phyloP scores from a whole-genome alignment of 805 yeast genomes.

The Isabelozyma heimii region DNA sequence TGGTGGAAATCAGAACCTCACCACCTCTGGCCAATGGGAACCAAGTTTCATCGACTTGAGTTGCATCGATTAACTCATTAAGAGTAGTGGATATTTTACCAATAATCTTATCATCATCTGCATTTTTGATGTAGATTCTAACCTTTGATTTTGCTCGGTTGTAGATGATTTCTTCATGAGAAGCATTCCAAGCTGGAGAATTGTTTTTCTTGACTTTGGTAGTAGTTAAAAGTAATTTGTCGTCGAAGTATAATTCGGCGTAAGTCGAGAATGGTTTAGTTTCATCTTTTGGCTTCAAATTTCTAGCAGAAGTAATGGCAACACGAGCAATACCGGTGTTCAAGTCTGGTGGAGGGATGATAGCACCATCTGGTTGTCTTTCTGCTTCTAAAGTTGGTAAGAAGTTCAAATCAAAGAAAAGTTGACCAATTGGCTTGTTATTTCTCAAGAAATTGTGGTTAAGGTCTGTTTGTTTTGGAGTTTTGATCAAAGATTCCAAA shows the following conservation, averaged over 20 bases:
- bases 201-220: constrained; percentile 56
- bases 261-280: constrained; percentile 49
- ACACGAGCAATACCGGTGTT: constrained; percentile 88
- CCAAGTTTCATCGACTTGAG: constrained; percentile 78
- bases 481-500: constrained; percentile 60
- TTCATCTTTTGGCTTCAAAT: constrained; percentile 48
- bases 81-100: constrained; percentile 59
- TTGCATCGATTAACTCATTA: constrained; percentile 69
- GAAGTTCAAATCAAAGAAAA: constrained; percentile 67
- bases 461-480: constrained; percentile 48
- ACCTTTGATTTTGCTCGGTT: constrained; percentile 72
- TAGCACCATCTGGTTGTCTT: constrained; percentile 74
- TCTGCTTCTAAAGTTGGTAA: constrained; percentile 69
- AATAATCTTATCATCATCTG: constrained; percentile 52
- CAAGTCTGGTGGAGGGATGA: constrained; percentile 83
- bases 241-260: constrained; percentile 69
- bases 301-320: constrained; percentile 63
- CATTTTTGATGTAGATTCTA: constrained; percentile 63
- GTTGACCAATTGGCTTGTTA: constrained; percentile 77
- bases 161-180: constrained; percentile 64
- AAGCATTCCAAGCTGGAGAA: constrained; percentile 63
- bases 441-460: constrained; percentile 67
- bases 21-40: constrained; percentile 73
- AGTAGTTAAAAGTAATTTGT: constrained; percentile 58
- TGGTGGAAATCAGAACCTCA: constrained; percentile 63